Evolutionary conservation across 352 stramenopile genomes (phyloP), one percentile per base, ranked within the genome.

Genomic region (Phytopythium sindhum): DNA sequence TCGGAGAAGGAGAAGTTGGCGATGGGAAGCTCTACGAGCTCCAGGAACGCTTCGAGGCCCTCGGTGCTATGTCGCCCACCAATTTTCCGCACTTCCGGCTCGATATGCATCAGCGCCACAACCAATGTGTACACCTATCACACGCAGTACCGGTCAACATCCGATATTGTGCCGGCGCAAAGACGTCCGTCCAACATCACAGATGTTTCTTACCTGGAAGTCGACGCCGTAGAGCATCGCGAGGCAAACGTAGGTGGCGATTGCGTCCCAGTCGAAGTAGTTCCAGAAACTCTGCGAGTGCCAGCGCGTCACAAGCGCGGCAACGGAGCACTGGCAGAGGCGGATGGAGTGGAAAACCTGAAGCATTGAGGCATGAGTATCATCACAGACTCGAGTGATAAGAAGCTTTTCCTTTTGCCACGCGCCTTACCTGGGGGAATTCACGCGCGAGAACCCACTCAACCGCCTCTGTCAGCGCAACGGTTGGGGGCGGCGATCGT

Each of bases 231-330:
- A 83, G 0, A 89, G 63, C n/a, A 82, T 64, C 23, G 57, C 80
- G 50, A 91, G 68, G 59, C 86, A 84, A 12, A 78, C 48, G 47
- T 78, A 80, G 21, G 83, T 47, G 2, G 86, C 66, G 26, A 89
- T 70, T 45, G 79, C 82, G 59, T 78, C 74, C 82, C 82, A 89
- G 56, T 84, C 73, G 11, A 91, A 75, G 26, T 86, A 88, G 58
- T 89, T 91, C 80, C 80, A 91, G 61, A 88, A 88, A 50, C 65
- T 74, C 58, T 91, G 82, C 12, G 59, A 63, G 9, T 84, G 67
- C 82, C 82, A 91, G 9, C 78, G 73, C 19, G 75, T 33, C 28
- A 84, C 66, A 5, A 91, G 63, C 19, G 67, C 68, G 17, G 79
- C 51, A 23, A 91, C 60, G 0, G 76, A 82, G 66, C 82, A 83